phyloP scores from a whole-genome alignment of 108 stramenopile species.

The Epithemia pelagica region DNA sequence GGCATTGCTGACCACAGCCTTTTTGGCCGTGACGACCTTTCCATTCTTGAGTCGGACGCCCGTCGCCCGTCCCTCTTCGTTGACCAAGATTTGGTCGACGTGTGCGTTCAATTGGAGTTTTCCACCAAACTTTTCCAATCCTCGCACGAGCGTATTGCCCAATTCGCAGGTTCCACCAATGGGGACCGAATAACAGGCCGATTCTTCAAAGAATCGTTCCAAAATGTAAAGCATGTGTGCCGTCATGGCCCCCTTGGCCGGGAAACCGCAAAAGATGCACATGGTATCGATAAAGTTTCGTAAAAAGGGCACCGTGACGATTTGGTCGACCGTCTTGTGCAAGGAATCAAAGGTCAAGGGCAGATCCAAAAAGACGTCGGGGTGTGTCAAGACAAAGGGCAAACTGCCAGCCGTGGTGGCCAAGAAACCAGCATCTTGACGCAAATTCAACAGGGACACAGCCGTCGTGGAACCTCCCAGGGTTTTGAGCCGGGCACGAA shows the following conservation, averaged over 20 bases:
- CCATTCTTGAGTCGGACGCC: conserved; percentile 89
- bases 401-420: conserved; percentile 82
- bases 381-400: conserved; percentile 80
- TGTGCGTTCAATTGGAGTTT: conserved; percentile 86
- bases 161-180: conserved; percentile 82
- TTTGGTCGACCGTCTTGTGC: conserved; percentile 84
- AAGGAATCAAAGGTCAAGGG: conserved; percentile 83
- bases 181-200: conserved; percentile 78
- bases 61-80: conserved; percentile 76
- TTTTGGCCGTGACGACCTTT: conserved; percentile 74
- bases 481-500: conserved; percentile 73
- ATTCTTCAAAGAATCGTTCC: conserved; percentile 87
- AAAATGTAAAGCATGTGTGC: conserved; percentile 85
- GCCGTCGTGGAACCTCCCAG: conserved; percentile 82
- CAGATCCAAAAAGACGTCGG: conserved; percentile 84
- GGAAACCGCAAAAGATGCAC: conserved; percentile 93
- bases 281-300: conserved; percentile 91
- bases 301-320: conserved; percentile 84
- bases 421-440: conserved; percentile 85
- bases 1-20: conserved; percentile 92
- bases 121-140: conserved; percentile 80
- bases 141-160: conserved; percentile 68
- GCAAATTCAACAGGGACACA: conserved; percentile 73
- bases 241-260: conserved; percentile 93
- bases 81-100: conserved; percentile 82